These are phyloP conservation scores for Physcia stellaris DNA, from an alignment of 495 filamentous ascomycete species.

Conservation along the genomic window DNA sequence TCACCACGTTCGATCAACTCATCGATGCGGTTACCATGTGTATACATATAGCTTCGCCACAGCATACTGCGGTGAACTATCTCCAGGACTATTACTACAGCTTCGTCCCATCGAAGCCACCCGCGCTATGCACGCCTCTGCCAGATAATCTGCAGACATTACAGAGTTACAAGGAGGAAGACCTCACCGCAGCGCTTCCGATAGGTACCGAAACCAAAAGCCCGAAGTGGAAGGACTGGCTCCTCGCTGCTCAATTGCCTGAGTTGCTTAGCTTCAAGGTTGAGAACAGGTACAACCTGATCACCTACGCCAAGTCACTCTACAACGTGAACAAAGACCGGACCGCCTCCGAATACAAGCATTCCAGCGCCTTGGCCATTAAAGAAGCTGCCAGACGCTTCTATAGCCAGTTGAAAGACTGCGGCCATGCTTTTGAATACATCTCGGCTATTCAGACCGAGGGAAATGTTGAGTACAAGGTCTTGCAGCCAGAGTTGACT, in stretches of 20 bases:
- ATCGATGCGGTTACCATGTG: slow-evolving; percentile 31
- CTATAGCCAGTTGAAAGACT: slow-evolving; percentile 12
- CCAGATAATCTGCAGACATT: slow-evolving; percentile 20
- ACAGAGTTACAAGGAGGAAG: slow-evolving; percentile 16
- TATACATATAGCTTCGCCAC: slow-evolving; percentile 36
- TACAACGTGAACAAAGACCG: slow-evolving; percentile 16
- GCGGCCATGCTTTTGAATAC: slow-evolving; percentile 14
- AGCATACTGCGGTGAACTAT: slow-evolving; percentile 36
- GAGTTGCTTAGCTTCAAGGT: slow-evolving; percentile 28
- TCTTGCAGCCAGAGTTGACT: slow-evolving; percentile 26
- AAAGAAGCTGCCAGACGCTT: too few species aligned
- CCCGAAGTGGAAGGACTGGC: slow-evolving; percentile 29
- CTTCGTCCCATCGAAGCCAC: slow-evolving; percentile 32
- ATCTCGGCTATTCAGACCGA: slow-evolving; percentile 18
- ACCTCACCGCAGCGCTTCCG: slow-evolving; percentile 27
- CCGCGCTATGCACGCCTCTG: slow-evolving; percentile 21
- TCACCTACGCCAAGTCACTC: slow-evolving; percentile 21
- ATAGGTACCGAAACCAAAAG: slow-evolving; percentile 26
- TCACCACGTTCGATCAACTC: slow-evolving; percentile 14
- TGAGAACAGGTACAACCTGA: slow-evolving; percentile 23
- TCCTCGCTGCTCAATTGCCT: slow-evolving; percentile 28
- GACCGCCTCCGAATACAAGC: slow-evolving; percentile 13
- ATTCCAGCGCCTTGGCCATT: slow-evolving; percentile 4
- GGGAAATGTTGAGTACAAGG: slow-evolving; percentile 27
- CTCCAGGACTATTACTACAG: slow-evolving; percentile 34